Base-by-base conservation (phyloP, 129 eudicot genomes). In the Pulicaria dysenterica region DNA sequence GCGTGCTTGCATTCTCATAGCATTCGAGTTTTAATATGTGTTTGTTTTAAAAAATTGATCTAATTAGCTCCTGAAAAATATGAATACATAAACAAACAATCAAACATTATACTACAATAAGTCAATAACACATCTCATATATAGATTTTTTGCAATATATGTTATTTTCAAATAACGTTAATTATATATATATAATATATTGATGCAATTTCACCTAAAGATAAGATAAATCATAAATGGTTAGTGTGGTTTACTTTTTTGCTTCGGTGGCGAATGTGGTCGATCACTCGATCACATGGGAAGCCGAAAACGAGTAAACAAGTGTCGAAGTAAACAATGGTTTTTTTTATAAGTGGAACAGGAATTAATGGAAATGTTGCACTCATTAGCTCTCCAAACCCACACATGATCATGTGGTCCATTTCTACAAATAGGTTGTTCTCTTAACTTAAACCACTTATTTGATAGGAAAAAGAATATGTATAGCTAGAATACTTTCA, bases 261-360 rank as follows among this genome's bases (percentile, higher is more conserved):
- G 65, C 24, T 50, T 69, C 41, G 57, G 72, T 77, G 72, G 72
- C 43, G 73, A 66, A 24, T 66, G 77, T 77, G 77, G 72, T 77
- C n/a, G n/a, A n/a, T n/a, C n/a, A n/a, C n/a, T n/a, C n/a, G n/a
- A n/a, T n/a, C 82, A 70, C 82, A 70, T 70, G 72, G 65, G 49
- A 17, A 31, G 60, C 82, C 72, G 5, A 77, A 68, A 19, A n/a
- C 70, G 59, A 14, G 72, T 36, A 42, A 61, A 70, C 51, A 77
- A 70, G 65, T 70, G 81, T 77, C 45, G 69, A 69, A 69, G 72
- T 70, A 51, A 51, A 49, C 54, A 57, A 50, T 40, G 62, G 55
- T 51, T 69, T 69, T 48, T 48, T 24, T 2, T 24, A 24, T 53
- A 77, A 70, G 82, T 71, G 58, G 77, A 64, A 62, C 70, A 63